Evolutionary conservation across 768 basidiomycete species (phyloP).

Genomic region (Collybia sp.): DNA sequence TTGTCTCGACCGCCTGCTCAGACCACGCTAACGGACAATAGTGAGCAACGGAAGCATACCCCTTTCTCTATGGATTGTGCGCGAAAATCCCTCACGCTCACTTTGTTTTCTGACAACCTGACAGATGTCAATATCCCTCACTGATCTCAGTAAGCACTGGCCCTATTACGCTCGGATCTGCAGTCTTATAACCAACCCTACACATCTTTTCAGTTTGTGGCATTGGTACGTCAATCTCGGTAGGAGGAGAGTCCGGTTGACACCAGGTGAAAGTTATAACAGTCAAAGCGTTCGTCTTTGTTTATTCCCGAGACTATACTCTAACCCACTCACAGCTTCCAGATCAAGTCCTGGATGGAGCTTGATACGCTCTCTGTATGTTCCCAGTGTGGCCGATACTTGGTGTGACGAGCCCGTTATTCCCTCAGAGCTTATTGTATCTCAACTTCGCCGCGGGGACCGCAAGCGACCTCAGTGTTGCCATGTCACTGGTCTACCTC

Average conservation of each 20-base stretch:
- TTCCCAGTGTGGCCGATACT: neutral
- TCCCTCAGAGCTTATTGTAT: conserved; percentile 41
- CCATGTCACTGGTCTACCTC: conserved; percentile 43
- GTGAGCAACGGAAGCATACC: conserved; percentile 42
- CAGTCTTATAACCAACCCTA: conserved; percentile 2
- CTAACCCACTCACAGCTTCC: conserved; percentile 25
- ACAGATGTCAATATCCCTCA: conserved; percentile 30
- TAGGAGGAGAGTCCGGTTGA: neutral
- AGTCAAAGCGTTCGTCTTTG: conserved; percentile 40
- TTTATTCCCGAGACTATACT: neutral
- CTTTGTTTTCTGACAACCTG: neutral
- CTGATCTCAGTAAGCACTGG: conserved; percentile 39
- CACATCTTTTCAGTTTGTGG: conserved; percentile 23
- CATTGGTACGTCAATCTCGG: conserved; percentile 22
- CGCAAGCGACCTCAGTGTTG: conserved; percentile 47
- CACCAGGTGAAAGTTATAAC: conserved; percentile 38
- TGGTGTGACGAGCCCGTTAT: too few species aligned
- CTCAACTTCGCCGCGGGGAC: conserved; percentile 46
- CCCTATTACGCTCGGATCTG: neutral
- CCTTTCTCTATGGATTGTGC: conserved; percentile 42
- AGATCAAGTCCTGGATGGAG: conserved; percentile 27
- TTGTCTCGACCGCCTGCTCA: neutral
- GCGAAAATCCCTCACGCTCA: neutral
- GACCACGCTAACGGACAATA: conserved; percentile 8
- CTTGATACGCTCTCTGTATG: conserved; percentile 34